Evolutionary conservation across 345 rosid species (phyloP).

Genomic region (Sisymbrium altissimum): DNA sequence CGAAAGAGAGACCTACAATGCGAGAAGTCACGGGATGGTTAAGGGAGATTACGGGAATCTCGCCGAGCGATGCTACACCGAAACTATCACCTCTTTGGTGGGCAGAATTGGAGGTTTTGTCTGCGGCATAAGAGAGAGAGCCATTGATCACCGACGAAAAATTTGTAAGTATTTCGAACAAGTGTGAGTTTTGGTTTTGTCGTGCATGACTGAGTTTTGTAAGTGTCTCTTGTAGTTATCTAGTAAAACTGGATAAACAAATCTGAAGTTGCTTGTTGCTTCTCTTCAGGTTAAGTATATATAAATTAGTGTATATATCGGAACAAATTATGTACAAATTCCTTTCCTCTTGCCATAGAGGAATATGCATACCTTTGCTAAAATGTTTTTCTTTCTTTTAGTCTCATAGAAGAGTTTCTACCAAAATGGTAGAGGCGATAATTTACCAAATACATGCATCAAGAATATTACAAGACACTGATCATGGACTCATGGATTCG

Average conservation of each 20-base stretch:
- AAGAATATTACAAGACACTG: not conserved
- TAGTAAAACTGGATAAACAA: not conserved
- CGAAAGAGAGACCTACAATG: slow-evolving; percentile 55
- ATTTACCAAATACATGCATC: not conserved
- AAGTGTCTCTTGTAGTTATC: slow-evolving; percentile 5
- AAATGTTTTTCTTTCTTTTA: not conserved
- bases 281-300: not conserved
- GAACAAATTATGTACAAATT: not conserved
- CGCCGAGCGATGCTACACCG: slow-evolving; percentile 58
- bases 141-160: not conserved
- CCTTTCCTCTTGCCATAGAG: too few species aligned
- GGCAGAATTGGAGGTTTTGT: slow-evolving; percentile 90
- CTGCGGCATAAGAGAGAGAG: slow-evolving; percentile 35
- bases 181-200: not conserved
- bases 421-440: not conserved
- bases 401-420: not conserved
- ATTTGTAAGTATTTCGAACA: slow-evolving; percentile 7
- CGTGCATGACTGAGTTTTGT: not conserved
- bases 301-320: slow-evolving; percentile 15
- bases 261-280: not conserved
- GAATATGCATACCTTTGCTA: too few species aligned
- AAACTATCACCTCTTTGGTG: slow-evolving; percentile 95
- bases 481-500: not conserved
- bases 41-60: slow-evolving; percentile 54
- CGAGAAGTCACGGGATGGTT: slow-evolving; percentile 51